These are phyloP conservation scores for Saccharomycopsis fermentans DNA, from an alignment of 805 yeast species.

Conservation along the genomic window DNA sequence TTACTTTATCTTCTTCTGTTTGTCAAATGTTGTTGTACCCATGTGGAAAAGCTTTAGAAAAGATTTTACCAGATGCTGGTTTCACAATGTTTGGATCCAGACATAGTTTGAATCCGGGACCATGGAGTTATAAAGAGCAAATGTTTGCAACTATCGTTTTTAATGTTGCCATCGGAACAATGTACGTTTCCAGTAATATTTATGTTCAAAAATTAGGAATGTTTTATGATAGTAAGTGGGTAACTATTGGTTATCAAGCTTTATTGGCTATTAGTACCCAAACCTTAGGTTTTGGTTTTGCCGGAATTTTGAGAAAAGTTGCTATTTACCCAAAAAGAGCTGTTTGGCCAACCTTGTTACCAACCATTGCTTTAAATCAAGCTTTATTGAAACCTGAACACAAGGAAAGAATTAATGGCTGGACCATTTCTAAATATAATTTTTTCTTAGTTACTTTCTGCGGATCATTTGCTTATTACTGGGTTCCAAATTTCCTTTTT, in stretches of 20 bases:
- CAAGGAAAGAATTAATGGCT: constrained; percentile 26
- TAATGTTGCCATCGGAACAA: constrained; percentile 27
- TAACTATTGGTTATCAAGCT: constrained; percentile 41
- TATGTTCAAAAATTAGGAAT: constrained; percentile 24
- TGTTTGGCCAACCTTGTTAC: constrained; percentile 45
- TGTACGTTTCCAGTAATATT: constrained; percentile 32
- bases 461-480: constrained; percentile 32
- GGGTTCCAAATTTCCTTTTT: constrained; percentile 38
- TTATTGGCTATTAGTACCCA: constrained; percentile 45
- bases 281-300: constrained; percentile 57
- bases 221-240: constrained; percentile 26
- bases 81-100: constrained; percentile 31
- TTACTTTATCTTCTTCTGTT: constrained; percentile 34
- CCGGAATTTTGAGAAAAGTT: constrained; percentile 52
- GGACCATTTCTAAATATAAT: constrained; percentile 27
- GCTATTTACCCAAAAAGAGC: constrained; percentile 41
- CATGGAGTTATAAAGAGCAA: constrained; percentile 57
- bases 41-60: constrained; percentile 33
- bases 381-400: constrained; percentile 33
- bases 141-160: constrained; percentile 45
- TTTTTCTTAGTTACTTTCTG: constrained; percentile 26
- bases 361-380: constrained; percentile 38
- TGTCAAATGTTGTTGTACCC: constrained; percentile 39
- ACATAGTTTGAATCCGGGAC: constrained; percentile 47
- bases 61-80: constrained; percentile 36